A percentile compares a stretch with the other conserved stretches of the same genome.
Conservation (phyloP, 768 basidiomycete genomes). For the Panellus pusillus region DNA sequence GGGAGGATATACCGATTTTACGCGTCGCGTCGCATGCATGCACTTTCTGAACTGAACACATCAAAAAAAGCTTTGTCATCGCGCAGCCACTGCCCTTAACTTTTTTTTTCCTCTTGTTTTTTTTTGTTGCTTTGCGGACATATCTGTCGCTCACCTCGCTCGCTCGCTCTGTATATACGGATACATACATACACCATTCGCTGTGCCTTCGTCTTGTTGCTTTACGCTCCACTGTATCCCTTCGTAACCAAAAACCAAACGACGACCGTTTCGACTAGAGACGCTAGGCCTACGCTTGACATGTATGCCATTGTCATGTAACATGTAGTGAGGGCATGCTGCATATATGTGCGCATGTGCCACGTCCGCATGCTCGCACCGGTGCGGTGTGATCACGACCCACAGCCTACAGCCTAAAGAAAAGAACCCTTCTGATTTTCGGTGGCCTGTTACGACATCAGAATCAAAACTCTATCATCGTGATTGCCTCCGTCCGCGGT, state of each 20-base stretch:
- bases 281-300: too few species aligned
- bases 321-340: too few species aligned
- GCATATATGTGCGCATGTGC: too few species aligned
- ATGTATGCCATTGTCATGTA: too few species aligned
- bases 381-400: not conserved
- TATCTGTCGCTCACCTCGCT: constrained; percentile 14
- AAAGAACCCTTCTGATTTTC: too few species aligned
- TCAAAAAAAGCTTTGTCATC: too few species aligned
- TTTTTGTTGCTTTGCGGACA: constrained; percentile 24
- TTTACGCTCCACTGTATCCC: constrained; percentile 16
- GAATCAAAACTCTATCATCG: too few species aligned
- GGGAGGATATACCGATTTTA: constrained; percentile 11
- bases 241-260: constrained; percentile 8
- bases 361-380: not conserved
- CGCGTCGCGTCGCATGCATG: not conserved
- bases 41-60: too few species aligned
- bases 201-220: constrained; percentile 8
- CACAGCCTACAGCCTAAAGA: too few species aligned
- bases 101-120: constrained; percentile 27
- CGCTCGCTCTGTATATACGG: constrained; percentile 21
- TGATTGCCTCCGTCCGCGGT: too few species aligned
- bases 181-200: constrained; percentile 21
- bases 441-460: too few species aligned
- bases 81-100: constrained; percentile 33
- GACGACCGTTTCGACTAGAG: not conserved